Conservation (phyloP, 2,329 filamentous ascomycete genomes). For the Macrophomina tecta region DNA sequence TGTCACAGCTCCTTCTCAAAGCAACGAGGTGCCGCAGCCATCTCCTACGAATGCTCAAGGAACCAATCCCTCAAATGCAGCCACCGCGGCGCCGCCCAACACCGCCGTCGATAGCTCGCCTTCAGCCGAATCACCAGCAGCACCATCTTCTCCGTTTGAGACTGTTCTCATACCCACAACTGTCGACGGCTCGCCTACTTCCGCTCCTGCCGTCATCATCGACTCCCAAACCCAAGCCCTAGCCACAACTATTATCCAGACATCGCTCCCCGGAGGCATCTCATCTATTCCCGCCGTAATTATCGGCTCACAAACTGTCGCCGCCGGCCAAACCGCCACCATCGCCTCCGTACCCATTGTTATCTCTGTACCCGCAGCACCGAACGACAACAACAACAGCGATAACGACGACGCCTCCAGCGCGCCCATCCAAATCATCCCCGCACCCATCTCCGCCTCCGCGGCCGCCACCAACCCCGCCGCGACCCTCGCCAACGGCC, state of each 20-base stretch:
- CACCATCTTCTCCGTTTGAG: background rate
- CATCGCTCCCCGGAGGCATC: background rate
- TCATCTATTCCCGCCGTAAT: background rate
- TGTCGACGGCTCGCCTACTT: background rate
- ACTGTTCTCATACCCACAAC: conserved; percentile 8
- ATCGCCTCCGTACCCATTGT: conserved; percentile 1
- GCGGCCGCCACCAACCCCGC: background rate
- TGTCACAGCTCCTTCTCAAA: background rate
- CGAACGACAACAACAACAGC: background rate
- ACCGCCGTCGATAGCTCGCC: no score
- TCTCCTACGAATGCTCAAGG: background rate
- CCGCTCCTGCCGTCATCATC: background rate
- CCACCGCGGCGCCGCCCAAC: background rate
- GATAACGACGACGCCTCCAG: background rate
- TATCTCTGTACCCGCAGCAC: background rate
- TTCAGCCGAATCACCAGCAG: background rate
- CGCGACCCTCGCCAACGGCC: conserved; percentile 7
- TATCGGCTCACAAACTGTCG: conserved; percentile 3
- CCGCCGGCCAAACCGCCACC: conserved; percentile 13
- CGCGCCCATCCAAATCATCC: background rate
- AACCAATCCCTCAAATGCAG: background rate
- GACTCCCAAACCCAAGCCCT: background rate
- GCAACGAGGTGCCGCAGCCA: background rate
- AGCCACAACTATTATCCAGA: background rate
- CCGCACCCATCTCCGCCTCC: background rate